Evolutionary conservation across 768 basidiomycete species (phyloP), one percentile per base, ranked within the genome.

Genomic region (Gloeostereum incarnatum): DNA sequence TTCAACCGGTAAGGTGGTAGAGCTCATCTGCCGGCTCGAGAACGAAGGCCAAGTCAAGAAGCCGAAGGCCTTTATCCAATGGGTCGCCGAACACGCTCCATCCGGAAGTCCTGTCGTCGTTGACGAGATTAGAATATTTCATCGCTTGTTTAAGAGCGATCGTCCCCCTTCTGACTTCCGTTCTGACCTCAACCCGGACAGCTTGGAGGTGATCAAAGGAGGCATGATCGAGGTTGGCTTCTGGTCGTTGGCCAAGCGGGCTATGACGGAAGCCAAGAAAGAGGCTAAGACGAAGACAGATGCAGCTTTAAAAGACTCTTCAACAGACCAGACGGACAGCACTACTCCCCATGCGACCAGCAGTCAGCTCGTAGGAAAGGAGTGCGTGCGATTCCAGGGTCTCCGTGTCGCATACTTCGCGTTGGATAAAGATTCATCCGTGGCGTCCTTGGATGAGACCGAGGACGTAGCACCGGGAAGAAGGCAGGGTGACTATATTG

Each of bases 351-450:
- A 73, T 35, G 79, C 81, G 16, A 86, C 80, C 5, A 77, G 71
- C 36, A 81, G 78, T 39, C 86, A 89, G 57, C 68, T 94, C 27
- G 74, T 88, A 31, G 94, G 86, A 19, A 84, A 84, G 57, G 96
- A 98, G 59, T 88, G 83, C 54, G 73, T 98, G 39, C 74, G 96
- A 26, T 98, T 99, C 79, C 96, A 99, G 61, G 96, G 92, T 6
- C 68, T 97, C 52, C 79, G 96, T 7, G 81, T 97, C 33, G 96
- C 84, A 2, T 99, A 97, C 65, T 98, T 99, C 53, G 75, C 88
- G 14, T 65, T 98, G 19, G 96, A 99, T 57, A 83, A 80, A 57
- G 93, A 97, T 50, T 66, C 91, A 25, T 67, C 71, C 24, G 50
- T 92, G 24, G 73, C 71, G 11, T 73, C 70, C 39, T 56, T 94